Evolutionary conservation across 2,329 filamentous ascomycete species (phyloP).

Genomic region (Tolypocladium tropicale): DNA sequence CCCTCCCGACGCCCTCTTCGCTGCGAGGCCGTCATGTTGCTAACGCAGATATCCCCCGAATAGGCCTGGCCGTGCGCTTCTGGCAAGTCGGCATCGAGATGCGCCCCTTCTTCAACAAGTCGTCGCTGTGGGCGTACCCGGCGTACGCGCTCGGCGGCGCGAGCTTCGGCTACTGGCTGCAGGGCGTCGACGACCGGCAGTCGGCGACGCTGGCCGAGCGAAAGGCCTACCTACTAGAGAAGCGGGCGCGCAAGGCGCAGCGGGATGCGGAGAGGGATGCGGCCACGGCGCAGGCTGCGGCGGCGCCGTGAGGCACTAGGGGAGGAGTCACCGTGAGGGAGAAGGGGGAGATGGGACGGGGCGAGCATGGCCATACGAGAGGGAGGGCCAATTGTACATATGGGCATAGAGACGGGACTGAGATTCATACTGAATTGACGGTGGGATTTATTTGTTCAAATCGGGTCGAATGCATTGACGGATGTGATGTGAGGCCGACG

Average conservation of each 20-base stretch:
- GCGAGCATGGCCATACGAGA: background rate
- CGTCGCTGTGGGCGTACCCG: constrained; percentile 85
- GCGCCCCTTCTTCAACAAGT: constrained; percentile 81
- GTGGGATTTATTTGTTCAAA: background rate
- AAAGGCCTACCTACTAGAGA: constrained; percentile 75
- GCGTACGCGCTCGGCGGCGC: constrained; percentile 77
- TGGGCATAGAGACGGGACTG: background rate
- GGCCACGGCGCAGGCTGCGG: background rate
- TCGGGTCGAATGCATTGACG: background rate
- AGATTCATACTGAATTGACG: background rate
- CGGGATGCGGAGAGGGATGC: constrained; percentile 15
- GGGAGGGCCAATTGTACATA: constrained; percentile 3
- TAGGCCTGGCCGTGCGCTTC: constrained; percentile 83
- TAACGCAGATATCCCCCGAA: background rate
- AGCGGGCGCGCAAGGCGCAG: constrained; percentile 59
- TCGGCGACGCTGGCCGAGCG: constrained; percentile 65
- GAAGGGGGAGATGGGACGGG: background rate
- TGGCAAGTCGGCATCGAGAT: constrained; percentile 99
- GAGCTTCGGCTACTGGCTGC: constrained; percentile 94
- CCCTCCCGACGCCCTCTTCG: background rate
- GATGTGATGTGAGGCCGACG: background rate
- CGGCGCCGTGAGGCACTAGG: background rate
- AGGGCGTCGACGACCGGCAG: constrained; percentile 80
- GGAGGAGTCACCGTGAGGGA: background rate
- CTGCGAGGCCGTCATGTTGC: background rate